These are phyloP conservation scores for Vitellaria paradoxa DNA, from an alignment of 179 eudicot species.

Conservation along the genomic window DNA sequence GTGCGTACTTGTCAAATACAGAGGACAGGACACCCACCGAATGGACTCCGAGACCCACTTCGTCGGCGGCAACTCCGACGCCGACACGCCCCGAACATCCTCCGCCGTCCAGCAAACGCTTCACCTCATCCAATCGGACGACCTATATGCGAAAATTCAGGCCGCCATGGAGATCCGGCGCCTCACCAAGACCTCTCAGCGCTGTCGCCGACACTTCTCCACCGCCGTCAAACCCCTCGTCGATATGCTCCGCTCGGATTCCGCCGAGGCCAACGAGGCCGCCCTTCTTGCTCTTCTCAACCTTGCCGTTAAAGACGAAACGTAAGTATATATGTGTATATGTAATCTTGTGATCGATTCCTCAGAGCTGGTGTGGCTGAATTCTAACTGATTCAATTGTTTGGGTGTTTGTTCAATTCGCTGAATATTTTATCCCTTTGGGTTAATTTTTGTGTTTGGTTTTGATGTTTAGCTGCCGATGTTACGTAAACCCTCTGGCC, in stretches of 20 bases:
- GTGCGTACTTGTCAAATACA: background rate
- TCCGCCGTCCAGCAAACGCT: slow-evolving; percentile 42
- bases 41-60: slow-evolving; percentile 13
- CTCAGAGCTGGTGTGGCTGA: background rate
- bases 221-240: slow-evolving; percentile 66
- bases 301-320: slow-evolving; percentile 94
- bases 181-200: slow-evolving; percentile 85
- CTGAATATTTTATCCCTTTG: background rate
- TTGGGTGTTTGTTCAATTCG: background rate
- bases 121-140: slow-evolving; percentile 56
- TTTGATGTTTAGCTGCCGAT: background rate
- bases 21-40: background rate
- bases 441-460: background rate
- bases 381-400: background rate
- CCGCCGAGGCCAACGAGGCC: slow-evolving; percentile 52
- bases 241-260: slow-evolving; percentile 64
- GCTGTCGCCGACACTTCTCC: slow-evolving; percentile 79
- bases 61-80: slow-evolving; percentile 14
- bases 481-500: too few species aligned
- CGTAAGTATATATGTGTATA: slow-evolving; percentile 29
- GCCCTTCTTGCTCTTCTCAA: slow-evolving; percentile 95
- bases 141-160: slow-evolving; percentile 32
- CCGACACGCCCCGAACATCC: slow-evolving; percentile 14
- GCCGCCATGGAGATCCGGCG: slow-evolving; percentile 92
- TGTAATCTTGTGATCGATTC: background rate